Base-by-base conservation (phyloP, 1,284 basidiomycete species). In the Xerocomus minutiporus region DNA sequence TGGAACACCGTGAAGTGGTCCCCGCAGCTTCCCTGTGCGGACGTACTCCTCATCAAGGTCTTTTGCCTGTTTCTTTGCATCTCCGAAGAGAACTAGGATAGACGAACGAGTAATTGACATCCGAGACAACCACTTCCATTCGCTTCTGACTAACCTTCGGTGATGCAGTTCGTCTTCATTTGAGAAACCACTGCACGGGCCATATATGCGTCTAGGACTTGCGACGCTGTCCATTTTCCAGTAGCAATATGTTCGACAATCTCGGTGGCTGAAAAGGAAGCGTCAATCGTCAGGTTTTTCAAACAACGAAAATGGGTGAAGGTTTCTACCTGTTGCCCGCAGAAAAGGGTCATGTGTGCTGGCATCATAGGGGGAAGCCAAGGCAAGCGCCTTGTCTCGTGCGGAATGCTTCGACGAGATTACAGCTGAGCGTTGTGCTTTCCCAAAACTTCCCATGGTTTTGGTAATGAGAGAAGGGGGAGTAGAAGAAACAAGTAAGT, bases 1-100 rank as follows among this genome's bases (percentile, higher is more conserved):
- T 5, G 93, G 93, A 15, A 96, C 82, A 28, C 92, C 92, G 65
- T 91, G 89, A 35, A 93, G 75, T 9, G 82, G 82, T 0, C 93
- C 93, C 17, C 77, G 76, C 26, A 90, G 61, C 55, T 72, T 72
- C 43, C 80, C 80, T 0, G 84, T 88, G 13, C 64, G 58, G 2
- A 76, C 74, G 61, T 87, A 90, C 57, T 88, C 81, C 4, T 71
- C 70, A 62, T 93, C 90, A 3, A 92, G 76, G 36, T 75, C 75
- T 42, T 72, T 71, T 0, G 88, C 89, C 54, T 78, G 76, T 53
- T 75, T 65, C n/a, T 81, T 74, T 4, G 88, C 91, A 50, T 79
- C 75, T 23, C 77, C 76, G 64, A 89, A 87, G 69, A 89, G 71
- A n/a, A 88, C 85, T 88, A 25, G 60, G 26, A 34, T 4, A 11